Base-by-base conservation (phyloP, 148 eudicot species). In the Selenicereus undatus region DNA sequence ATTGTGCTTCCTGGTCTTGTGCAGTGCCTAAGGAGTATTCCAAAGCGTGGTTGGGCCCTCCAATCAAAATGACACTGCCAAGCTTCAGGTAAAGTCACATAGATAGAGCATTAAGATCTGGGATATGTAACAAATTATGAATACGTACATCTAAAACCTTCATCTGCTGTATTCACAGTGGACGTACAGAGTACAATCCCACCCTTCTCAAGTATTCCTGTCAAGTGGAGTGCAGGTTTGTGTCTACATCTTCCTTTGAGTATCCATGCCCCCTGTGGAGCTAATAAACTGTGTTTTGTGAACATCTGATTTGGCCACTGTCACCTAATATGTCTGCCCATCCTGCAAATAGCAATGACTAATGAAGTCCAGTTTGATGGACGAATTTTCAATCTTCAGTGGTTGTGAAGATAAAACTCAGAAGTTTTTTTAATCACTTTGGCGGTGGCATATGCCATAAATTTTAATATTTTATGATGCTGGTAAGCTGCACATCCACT, bases 141-240 rank as follows among this genome's bases (percentile, higher is more conserved):
- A 43, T 48, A 76, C 52, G 51, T 58, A 48, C n/a, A 14, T 45
- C 73, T 76, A 58, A 70, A 27, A 71, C 39, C 54, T 77, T 54
- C 75, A 66, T 50, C 83, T 83, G 18, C 39, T 73, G 11, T 52
- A 62, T 73, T 80, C 83, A 85, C 89, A 94, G 98, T 74, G 98
- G 98, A 29, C 91, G 93, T 14, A 94, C 97, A 30, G 88, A 87
- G 83, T 80, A 91, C 79, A 85, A 85, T 81, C 89, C 93, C 24
- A 78, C 84, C 77, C 98, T 94, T 81, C 91, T 94, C 76, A 94
- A 94, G 83, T 94, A 94, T 70, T 86, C 91, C 75, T 91, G 93
- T 87, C 92, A 94, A 82, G 88, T 94, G 87, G 91, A 90, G 77
- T 90, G 94, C 91, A 94, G 98, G 98, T 94, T 81, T 74, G 79